Percentiles rank a stretch among this genome's conserved stretches.
phyloP scores from a whole-genome alignment of 371 early-diverging fungal species.

The Lichtheimia ramosa region DNA sequence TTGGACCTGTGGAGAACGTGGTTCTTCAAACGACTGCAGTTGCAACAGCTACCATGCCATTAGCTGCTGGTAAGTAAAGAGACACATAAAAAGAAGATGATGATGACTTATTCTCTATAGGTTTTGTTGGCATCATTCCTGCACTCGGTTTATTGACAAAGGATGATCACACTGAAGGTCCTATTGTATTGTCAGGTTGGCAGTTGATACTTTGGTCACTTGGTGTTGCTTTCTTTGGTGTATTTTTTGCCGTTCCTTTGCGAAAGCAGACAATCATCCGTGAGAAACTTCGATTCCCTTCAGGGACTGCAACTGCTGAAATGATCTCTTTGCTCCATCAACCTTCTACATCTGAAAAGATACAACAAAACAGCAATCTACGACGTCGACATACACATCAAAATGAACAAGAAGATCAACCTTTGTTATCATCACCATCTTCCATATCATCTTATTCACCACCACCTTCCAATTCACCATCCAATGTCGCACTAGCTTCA shows the following conservation, averaged over 20 bases:
- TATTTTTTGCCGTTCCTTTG: slow-evolving; percentile 87
- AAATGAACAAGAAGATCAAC: slow-evolving; percentile 6
- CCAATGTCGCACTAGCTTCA: slow-evolving; percentile 6
- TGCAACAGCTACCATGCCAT: slow-evolving; percentile 85
- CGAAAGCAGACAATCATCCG: slow-evolving; percentile 77
- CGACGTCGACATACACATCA: background rate
- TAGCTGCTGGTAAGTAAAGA: slow-evolving; percentile 60
- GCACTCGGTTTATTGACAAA: slow-evolving; percentile 68
- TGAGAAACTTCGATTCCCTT: slow-evolving; percentile 83
- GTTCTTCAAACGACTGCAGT: slow-evolving; percentile 81
- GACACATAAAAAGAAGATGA: too few species aligned
- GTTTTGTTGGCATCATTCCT: slow-evolving; percentile 80
- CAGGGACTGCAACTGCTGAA: slow-evolving; percentile 86
- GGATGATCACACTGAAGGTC: slow-evolving; percentile 49
- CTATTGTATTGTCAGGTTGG: slow-evolving; percentile 43
- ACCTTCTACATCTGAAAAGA: slow-evolving; percentile 4
- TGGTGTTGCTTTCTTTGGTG: slow-evolving; percentile 86
- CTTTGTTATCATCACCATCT: slow-evolving; percentile 6
- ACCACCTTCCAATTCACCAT: slow-evolving; percentile 7
- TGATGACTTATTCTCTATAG: slow-evolving; percentile 15
- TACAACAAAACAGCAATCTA: background rate
- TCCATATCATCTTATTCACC: slow-evolving; percentile 4
- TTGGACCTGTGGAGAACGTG: slow-evolving; percentile 80
- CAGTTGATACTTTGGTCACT: slow-evolving; percentile 77
- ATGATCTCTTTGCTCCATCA: slow-evolving; percentile 81